Conservation (phyloP, 1,139 yeast species). For the Debaryomycetaceae sp. region DNA sequence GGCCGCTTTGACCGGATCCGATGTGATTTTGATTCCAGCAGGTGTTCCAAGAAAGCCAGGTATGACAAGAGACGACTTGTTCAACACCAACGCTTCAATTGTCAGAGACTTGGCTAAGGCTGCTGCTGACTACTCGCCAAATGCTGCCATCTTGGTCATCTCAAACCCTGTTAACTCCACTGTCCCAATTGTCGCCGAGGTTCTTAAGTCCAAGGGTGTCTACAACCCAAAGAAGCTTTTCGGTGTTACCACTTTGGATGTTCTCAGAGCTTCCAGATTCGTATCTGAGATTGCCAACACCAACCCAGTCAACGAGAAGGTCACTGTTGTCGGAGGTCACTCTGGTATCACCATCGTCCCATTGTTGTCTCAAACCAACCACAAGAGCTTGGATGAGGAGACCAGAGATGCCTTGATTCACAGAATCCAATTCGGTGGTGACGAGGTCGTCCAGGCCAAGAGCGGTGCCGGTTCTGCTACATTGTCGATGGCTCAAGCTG, state of each 20-base stretch:
- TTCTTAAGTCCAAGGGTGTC: conserved; percentile 67
- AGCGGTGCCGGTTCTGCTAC: conserved; percentile 95
- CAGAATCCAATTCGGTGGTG: conserved; percentile 96
- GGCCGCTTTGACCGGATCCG: conserved; percentile 66
- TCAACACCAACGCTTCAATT: conserved; percentile 89
- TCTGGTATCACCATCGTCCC: conserved; percentile 95
- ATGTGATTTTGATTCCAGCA: conserved; percentile 86
- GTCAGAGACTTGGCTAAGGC: conserved; percentile 80
- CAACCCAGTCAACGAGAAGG: conserved; percentile 56
- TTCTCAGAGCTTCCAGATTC: conserved; percentile 86
- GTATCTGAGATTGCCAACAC: conserved; percentile 53
- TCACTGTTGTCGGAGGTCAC: conserved; percentile 95
- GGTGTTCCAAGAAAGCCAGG: conserved; percentile 99
- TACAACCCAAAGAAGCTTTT: conserved; percentile 79
- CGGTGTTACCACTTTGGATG: conserved; percentile 92
- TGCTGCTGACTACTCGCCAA: conserved; percentile 69
- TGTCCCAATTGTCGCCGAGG: conserved; percentile 89
- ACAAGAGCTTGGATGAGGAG: conserved; percentile 47
- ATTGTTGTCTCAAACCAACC: conserved; percentile 64
- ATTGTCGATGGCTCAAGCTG: conserved; percentile 95
- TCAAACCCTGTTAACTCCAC: conserved; percentile 97
- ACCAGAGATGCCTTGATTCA: conserved; percentile 67
- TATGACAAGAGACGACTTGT: conserved; percentile 95
- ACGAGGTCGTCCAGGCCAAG: conserved; percentile 94
- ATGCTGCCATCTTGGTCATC: conserved; percentile 73